phyloP scores from a whole-genome alignment of 164 flowering plant species.

The Taxillus chinensis region DNA sequence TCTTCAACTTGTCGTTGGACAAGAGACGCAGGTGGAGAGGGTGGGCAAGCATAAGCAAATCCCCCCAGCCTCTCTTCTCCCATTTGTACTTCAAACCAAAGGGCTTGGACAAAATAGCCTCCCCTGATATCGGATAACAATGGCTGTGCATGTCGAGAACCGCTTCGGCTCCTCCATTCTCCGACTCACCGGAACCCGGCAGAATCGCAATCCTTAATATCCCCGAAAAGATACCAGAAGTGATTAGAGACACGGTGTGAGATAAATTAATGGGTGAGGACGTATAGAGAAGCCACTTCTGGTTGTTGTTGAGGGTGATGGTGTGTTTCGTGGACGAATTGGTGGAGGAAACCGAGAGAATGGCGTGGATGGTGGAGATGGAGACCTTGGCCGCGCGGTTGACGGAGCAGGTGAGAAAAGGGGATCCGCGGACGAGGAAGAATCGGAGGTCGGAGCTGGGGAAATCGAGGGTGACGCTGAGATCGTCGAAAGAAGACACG shows the following conservation, averaged over 20 bases:
- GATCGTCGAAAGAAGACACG: constrained; percentile 55
- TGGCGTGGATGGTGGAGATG: constrained; percentile 56
- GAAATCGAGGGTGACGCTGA: constrained; percentile 62
- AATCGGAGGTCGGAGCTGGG: constrained; percentile 46
- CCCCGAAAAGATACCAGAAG: constrained; percentile 47
- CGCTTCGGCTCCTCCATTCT: constrained; percentile 13
- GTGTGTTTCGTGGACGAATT: constrained; percentile 38
- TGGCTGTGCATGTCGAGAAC: constrained; percentile 64
- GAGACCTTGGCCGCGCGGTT: constrained; percentile 20
- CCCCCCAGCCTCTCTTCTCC: constrained; percentile 86
- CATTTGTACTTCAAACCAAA: constrained; percentile 65
- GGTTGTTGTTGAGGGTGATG: constrained; percentile 57
- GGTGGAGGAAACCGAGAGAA: constrained; percentile 36
- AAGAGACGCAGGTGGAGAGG: constrained; percentile 67
- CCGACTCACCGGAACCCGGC: constrained; percentile 28
- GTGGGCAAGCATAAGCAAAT: constrained; percentile 73
- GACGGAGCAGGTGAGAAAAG: constrained; percentile 51
- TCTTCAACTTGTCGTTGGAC: constrained; percentile 12
- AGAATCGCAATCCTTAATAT: constrained; percentile 54
- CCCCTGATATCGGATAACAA: constrained; percentile 68
- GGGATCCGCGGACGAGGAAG: constrained; percentile 77
- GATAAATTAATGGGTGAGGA: constrained; percentile 47
- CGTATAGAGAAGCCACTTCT: constrained; percentile 74
- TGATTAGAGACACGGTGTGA: constrained; percentile 28
- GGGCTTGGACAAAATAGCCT: constrained; percentile 45